Base-by-base conservation (phyloP, 345 rosid species). In the Melaleuca quinquenervia region DNA sequence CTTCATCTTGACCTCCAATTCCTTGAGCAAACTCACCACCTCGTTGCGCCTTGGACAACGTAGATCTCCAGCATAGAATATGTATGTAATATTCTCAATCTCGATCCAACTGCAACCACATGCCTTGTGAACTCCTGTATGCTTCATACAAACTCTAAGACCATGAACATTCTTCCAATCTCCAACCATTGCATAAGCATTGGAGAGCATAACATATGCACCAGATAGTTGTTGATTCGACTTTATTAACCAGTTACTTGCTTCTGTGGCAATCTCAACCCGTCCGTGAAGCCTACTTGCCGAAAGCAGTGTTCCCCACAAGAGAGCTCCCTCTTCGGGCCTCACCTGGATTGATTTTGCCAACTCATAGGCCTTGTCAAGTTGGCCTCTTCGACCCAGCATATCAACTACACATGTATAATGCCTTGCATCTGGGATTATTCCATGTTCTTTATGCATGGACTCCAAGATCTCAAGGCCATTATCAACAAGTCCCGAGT, bases 61-160 rank as follows among this genome's bases (percentile, higher is more conserved):
- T 45, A 90, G 32, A 85, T 94, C 90, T 32, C 98, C 96, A 7
- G 94, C 95, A 41, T 92, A 91, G 87, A 96, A 95, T 49, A 88
- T 88, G 3, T 90, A 93, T 1, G 90, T 88, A 14, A 86, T 84
- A 45, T 90, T 93, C 86, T 87, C 92, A 45, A 90, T 89, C 90
- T 96, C 97, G 26, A 96, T 84, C 98, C 99, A 95, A 86, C 97
- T 94, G 90, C 95, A 92, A 22, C 97, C 99, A 2, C 95, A 93
- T 87, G 92, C 94, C 90, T 95, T 95, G 87, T 78, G 70, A 85
- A 94, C 89, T 48, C 97, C 97, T 21, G 82, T 84, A n/a, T 52
- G 89, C 62, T 91, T 95, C 98, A 96, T 94, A 88, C 91, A 86
- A 50, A 90, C 51, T n/a, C 98, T 89, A 82, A 96, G 89, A 86